phyloP scores from a whole-genome alignment of 257 asterid genomes.

The Solanum chiquidenum region DNA sequence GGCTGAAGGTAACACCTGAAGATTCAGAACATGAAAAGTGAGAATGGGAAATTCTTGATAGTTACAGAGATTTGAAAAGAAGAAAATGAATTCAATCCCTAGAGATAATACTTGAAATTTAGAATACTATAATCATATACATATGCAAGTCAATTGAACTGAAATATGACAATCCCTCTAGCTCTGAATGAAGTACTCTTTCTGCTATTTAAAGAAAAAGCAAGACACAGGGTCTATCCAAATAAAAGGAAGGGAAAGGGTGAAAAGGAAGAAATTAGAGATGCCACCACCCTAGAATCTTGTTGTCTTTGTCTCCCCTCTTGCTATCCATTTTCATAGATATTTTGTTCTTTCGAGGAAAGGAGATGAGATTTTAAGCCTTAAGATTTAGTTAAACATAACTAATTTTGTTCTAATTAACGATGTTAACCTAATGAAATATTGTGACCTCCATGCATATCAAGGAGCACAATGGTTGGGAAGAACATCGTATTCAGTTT shows the following conservation, averaged over 20 bases:
- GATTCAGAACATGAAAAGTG: neutral
- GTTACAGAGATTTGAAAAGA: neutral
- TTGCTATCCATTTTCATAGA: neutral
- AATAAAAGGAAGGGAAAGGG: neutral
- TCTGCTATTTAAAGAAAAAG: neutral
- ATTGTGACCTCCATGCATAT: neutral
- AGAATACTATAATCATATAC: neutral
- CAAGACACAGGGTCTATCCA: neutral
- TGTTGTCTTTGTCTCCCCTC: neutral
- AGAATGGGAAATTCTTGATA: neutral
- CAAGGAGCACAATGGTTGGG: neutral
- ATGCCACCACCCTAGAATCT: neutral
- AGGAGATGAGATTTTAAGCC: neutral
- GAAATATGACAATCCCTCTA: neutral
- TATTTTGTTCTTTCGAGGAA: neutral
- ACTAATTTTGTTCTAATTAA: neutral
- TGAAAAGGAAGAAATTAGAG: neutral
- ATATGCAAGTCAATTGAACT: neutral
- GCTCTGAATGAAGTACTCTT: neutral
- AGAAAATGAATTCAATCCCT: too few relatives aligned
- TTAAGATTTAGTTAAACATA: neutral
- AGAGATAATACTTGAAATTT: neutral
- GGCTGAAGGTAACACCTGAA: conserved; percentile 96
- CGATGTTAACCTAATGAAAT: neutral
- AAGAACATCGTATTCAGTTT: neutral